These are phyloP conservation scores for Russula abietina DNA, from an alignment of 768 basidiomycete species.

Conservation along the genomic window DNA sequence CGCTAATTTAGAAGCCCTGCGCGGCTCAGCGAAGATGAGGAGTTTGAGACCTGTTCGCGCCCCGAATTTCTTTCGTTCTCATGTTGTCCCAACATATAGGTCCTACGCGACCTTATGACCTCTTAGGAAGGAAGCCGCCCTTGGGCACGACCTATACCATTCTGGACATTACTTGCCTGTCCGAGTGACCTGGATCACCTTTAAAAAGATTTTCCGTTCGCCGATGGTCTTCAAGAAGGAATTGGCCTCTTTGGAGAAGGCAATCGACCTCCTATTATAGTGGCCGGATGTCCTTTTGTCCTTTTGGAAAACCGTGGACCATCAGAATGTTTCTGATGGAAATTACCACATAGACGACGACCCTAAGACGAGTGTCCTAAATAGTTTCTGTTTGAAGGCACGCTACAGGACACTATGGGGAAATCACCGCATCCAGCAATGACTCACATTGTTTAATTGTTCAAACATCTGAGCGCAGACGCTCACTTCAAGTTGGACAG, in stretches of 20 bases:
- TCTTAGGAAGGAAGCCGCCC: neutral
- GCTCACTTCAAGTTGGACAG: neutral
- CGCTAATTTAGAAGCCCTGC: no score
- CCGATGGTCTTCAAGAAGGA: neutral
- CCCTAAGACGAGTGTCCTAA: neutral
- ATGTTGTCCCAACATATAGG: no score
- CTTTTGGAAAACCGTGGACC: neutral
- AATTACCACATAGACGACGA: neutral
- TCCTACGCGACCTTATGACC: no score
- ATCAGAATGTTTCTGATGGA: conserved; percentile 2
- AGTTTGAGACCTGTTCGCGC: neutral
- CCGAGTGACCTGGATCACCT: neutral
- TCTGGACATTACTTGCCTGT: neutral
- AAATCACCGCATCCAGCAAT: neutral
- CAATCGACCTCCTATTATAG: neutral
- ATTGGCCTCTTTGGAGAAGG: neutral
- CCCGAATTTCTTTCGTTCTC: neutral
- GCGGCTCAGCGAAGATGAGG: neutral
- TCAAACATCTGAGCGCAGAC: neutral
- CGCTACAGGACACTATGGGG: neutral
- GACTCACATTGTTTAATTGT: neutral
- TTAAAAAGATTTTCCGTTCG: neutral
- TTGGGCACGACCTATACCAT: neutral
- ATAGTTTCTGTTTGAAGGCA: neutral
- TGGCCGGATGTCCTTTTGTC: neutral